Percentiles rank a stretch among this genome's conserved stretches.
Conservation (phyloP, 1,139 yeast genomes). For the Protomyces lactucae-debilis region DNA sequence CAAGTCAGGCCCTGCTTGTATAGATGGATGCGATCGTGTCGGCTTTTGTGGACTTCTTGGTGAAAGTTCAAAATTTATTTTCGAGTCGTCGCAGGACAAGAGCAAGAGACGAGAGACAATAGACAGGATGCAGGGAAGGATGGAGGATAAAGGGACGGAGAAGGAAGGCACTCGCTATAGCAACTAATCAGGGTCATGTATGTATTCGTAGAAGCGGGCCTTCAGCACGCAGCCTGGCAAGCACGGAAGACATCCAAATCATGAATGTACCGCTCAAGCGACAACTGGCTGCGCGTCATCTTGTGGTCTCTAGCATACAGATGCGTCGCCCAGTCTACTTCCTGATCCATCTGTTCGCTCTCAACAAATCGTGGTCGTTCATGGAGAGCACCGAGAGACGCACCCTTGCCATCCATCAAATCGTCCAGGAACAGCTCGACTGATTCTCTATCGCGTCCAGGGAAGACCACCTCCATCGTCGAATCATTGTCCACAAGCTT, state of each 20-base stretch:
- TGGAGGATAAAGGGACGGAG: neutral
- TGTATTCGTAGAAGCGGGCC: neutral
- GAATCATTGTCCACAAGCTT: neutral
- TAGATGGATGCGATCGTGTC: neutral
- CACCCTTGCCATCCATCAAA: neutral
- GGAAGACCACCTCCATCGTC: conserved; percentile 5
- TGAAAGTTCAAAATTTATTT: neutral
- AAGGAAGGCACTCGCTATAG: neutral
- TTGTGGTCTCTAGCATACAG: neutral
- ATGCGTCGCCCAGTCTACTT: neutral
- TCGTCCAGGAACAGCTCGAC: conserved; percentile 15
- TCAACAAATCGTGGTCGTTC: neutral
- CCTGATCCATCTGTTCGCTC: neutral
- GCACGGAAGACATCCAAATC: neutral
- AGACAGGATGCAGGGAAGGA: too few relatives aligned
- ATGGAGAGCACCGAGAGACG: neutral
- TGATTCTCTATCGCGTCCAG: neutral
- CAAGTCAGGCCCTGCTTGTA: neutral
- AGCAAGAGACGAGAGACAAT: neutral
- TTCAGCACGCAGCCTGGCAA: neutral
- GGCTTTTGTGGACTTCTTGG: neutral
- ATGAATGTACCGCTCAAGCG: neutral
- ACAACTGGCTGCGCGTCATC: neutral
- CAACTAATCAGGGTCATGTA: neutral
- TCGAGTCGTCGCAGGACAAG: neutral